These are phyloP conservation scores for Magnaporthales sp. DNA, from an alignment of 2,329 filamentous ascomycete genomes.

Conservation along the genomic window DNA sequence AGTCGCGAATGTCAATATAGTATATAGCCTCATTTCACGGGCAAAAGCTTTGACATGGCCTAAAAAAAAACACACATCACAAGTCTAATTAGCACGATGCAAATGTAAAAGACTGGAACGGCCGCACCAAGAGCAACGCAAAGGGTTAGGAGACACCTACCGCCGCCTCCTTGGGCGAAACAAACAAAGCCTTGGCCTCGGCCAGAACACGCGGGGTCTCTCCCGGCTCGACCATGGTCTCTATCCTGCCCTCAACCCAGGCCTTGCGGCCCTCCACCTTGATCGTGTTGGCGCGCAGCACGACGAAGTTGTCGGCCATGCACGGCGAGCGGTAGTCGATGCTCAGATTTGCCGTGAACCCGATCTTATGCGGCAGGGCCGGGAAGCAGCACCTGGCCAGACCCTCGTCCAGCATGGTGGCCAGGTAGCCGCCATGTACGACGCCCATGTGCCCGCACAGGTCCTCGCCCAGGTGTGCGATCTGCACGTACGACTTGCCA, in stretches of 20 bases:
- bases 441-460: constrained; percentile 87
- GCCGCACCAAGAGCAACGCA: neutral
- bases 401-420: constrained; percentile 89
- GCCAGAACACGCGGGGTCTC: constrained; percentile 61
- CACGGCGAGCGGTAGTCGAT: constrained; percentile 77
- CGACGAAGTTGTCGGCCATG: constrained; percentile 65
- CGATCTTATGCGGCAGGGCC: constrained; percentile 76
- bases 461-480: constrained; percentile 69
- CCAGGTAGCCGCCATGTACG: constrained; percentile 81
- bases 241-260: constrained; percentile 82
- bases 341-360: constrained; percentile 78
- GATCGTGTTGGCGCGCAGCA: constrained; percentile 69
- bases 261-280: constrained; percentile 90
- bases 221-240: constrained; percentile 58
- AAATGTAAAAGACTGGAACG: neutral
- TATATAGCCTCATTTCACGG: neutral
- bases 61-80: neutral
- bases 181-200: constrained; percentile 78
- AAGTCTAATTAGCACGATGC: neutral
- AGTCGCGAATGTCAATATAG: too few species aligned
- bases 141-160: constrained; percentile 37
- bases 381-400: constrained; percentile 82
- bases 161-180: constrained; percentile 77
- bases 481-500: constrained; percentile 60
- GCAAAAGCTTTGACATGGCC: neutral